Percentiles rank a stretch among this genome's conserved stretches.
phyloP scores from a whole-genome alignment of 495 filamentous ascomycete species.

The Ramalina peruviana region DNA sequence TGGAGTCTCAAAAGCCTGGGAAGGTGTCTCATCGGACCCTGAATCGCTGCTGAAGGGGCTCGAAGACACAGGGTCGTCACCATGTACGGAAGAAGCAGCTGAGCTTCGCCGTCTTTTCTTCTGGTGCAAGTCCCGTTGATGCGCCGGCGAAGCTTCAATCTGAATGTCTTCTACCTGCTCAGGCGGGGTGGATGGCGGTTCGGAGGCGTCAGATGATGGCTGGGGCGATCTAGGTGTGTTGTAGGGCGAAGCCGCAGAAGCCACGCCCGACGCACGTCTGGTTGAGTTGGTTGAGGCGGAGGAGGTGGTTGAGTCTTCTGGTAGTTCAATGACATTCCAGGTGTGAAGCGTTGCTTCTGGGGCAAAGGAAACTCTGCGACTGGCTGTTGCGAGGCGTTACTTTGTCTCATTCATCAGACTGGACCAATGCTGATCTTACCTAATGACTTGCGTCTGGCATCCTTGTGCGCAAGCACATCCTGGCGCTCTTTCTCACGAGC shows the following conservation, averaged over 20 bases:
- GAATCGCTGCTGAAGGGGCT: constrained; percentile 65
- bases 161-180: constrained; percentile 45
- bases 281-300: constrained; percentile 59
- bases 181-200: constrained; percentile 52
- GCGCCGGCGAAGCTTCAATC: constrained; percentile 50
- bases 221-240: constrained; percentile 27
- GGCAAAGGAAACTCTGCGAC: constrained; percentile 86
- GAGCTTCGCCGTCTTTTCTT: constrained; percentile 53
- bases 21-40: constrained; percentile 40
- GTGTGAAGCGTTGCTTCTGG: constrained; percentile 96
- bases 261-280: constrained; percentile 50
- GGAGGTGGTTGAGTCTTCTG: constrained; percentile 75
- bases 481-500: constrained; percentile 54
- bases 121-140: constrained; percentile 54
- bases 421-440: constrained; percentile 24
- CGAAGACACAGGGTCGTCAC: constrained; percentile 54
- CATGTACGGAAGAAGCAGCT: constrained; percentile 43
- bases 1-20: constrained; percentile 33
- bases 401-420: neutral
- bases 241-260: constrained; percentile 31
- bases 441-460: constrained; percentile 80
- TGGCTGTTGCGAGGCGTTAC: neutral
- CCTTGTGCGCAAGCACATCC: constrained; percentile 57
- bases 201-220: constrained; percentile 34
- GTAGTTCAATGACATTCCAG: constrained; percentile 87